These are phyloP conservation scores for Dioscorea dumetorum DNA, from an alignment of 106 monocot genomes.

Conservation along the genomic window DNA sequence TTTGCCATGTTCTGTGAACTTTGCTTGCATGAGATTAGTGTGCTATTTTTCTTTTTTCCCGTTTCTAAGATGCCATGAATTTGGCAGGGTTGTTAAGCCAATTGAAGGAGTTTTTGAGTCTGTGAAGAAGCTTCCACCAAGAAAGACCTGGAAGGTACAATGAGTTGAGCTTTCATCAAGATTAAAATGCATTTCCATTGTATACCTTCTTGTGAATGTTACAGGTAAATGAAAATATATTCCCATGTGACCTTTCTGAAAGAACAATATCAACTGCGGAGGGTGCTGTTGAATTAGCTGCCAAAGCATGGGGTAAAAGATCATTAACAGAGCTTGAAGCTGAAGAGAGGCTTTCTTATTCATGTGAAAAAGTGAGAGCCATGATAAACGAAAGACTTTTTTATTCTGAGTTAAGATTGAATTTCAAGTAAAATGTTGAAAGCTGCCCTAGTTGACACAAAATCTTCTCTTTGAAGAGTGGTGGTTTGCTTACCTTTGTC, in stretches of 20 bases:
- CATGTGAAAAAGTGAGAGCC: slow-evolving; percentile 78
- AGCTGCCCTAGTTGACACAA: too few relatives aligned
- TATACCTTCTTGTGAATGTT: neutral
- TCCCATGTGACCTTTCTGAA: slow-evolving; percentile 80
- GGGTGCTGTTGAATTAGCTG: slow-evolving; percentile 79
- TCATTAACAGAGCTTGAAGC: slow-evolving; percentile 92
- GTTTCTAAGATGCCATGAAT: too few relatives aligned
- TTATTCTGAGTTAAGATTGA: too few relatives aligned
- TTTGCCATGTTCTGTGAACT: too few relatives aligned
- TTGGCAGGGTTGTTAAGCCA: slow-evolving; percentile 74
- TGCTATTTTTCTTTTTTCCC: too few relatives aligned
- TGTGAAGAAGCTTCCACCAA: slow-evolving; percentile 69
- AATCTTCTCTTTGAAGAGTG: too few relatives aligned
- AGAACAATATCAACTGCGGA: slow-evolving; percentile 47
- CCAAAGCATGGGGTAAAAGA: slow-evolving; percentile 68
- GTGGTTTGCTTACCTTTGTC: too few relatives aligned
- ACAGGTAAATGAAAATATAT: slow-evolving; percentile 81
- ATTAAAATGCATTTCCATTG: slow-evolving; percentile 1
- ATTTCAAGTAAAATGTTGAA: too few relatives aligned
- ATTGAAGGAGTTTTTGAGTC: slow-evolving; percentile 61
- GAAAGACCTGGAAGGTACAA: slow-evolving; percentile 83
- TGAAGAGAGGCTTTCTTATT: slow-evolving; percentile 92
- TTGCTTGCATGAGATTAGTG: too few relatives aligned
- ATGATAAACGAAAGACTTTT: neutral
- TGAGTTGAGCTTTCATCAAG: neutral